Evolutionary conservation across 345 rosid species (phyloP).

Genomic region (Acer saccharum): DNA sequence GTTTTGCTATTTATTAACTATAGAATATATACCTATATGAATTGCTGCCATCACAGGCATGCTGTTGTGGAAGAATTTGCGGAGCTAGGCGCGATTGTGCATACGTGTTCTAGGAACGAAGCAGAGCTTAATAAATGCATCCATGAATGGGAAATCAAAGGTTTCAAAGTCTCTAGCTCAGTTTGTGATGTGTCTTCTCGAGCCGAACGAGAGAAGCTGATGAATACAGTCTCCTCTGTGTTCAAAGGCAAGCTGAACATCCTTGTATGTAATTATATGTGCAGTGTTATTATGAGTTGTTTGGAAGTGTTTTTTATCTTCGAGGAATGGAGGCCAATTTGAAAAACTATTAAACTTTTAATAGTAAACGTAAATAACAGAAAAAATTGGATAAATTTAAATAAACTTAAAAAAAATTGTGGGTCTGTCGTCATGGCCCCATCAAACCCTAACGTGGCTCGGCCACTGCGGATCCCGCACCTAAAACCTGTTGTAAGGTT

Average conservation of each 20-base stretch:
- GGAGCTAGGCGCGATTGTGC: constrained; percentile 66
- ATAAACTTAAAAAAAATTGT: no score
- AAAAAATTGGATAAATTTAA: no score
- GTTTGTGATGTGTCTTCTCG: constrained; percentile 44
- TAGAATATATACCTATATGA: no score
- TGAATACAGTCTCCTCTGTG: constrained; percentile 22
- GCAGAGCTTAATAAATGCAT: constrained; percentile 51
- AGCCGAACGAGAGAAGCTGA: constrained; percentile 35
- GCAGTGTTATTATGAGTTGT: no score
- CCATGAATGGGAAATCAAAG: constrained; percentile 36
- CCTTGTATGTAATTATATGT: constrained; percentile 30
- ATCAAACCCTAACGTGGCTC: no score
- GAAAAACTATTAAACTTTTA: no score
- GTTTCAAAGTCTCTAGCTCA: constrained; percentile 41
- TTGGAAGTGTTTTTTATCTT: no score
- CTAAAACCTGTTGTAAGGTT: no score
- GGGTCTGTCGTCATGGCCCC: no score
- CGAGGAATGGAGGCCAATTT: no score
- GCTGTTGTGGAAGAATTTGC: constrained; percentile 72
- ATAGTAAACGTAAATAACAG: no score
- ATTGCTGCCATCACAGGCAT: constrained; percentile 27
- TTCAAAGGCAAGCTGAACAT: constrained; percentile 43
- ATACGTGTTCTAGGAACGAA: constrained; percentile 68
- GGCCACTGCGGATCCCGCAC: no score
- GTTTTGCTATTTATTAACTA: neutral